Evolutionary conservation across 768 basidiomycete species (phyloP).

Genomic region (Agrocybe pediades): DNA sequence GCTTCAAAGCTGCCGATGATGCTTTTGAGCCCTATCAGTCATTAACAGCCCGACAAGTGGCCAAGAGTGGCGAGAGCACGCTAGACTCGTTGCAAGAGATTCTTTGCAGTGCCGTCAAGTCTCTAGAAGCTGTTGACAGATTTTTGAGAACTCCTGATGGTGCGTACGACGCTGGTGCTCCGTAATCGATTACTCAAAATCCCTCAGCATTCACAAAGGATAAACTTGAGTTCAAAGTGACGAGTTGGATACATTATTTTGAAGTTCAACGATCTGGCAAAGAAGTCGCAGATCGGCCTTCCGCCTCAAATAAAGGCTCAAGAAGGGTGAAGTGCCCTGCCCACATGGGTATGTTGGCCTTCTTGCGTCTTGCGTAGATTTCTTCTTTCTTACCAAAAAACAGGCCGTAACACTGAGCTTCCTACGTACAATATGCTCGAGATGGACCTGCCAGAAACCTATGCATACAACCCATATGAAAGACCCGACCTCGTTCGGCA

Average conservation of each 20-base stretch:
- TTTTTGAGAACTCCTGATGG: conserved; percentile 17
- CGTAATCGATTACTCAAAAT: background rate
- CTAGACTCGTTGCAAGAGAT: conserved; percentile 16
- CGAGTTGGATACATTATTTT: conserved; percentile 19
- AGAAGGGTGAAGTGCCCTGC: conserved; percentile 14
- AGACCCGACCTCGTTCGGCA: conserved; percentile 14
- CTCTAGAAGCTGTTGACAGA: conserved; percentile 12
- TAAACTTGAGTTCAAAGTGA: conserved; percentile 21
- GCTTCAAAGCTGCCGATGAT: conserved; percentile 12
- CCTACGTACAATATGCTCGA: conserved; percentile 12
- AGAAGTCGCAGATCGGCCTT: conserved; percentile 4
- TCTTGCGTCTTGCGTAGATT: background rate
- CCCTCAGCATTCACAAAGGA: conserved; percentile 14
- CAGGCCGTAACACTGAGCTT: conserved; percentile 16
- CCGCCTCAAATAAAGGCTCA: conserved; percentile 10
- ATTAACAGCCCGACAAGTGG: conserved; percentile 16
- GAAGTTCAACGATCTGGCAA: conserved; percentile 15
- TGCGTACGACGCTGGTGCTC: conserved; percentile 1
- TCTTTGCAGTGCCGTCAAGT: conserved; percentile 15
- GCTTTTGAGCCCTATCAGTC: conserved; percentile 16
- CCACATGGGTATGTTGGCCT: conserved; percentile 13
- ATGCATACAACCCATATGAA: conserved; percentile 4
- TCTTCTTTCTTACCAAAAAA: background rate
- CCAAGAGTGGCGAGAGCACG: conserved; percentile 16
- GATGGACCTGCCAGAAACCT: conserved; percentile 17